A percentile compares a stretch with the other conserved stretches of the same genome.
These are phyloP conservation scores for Pestalotiopsis sp. DNA, from an alignment of 2,329 filamentous ascomycete species.

Conservation along the genomic window DNA sequence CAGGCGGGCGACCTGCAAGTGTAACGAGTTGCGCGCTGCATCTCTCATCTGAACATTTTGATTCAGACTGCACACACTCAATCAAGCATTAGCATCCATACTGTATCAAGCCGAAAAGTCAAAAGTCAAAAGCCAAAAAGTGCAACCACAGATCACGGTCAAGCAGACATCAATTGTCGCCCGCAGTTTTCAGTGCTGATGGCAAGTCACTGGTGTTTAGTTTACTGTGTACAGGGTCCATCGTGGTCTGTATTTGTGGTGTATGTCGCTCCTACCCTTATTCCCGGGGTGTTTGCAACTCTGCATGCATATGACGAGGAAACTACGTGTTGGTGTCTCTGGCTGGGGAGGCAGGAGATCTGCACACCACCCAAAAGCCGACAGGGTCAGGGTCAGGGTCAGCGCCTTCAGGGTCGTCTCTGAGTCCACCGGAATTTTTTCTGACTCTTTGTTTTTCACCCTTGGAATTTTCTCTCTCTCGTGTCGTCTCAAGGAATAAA, in stretches of 20 bases:
- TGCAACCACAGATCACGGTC: background rate
- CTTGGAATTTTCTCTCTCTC: no score
- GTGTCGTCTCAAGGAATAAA: background rate
- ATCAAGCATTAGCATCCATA: background rate
- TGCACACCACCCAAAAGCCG: background rate
- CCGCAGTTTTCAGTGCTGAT: slow-evolving; percentile 3
- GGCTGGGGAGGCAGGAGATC: slow-evolving; percentile 1
- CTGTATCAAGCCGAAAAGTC: no score
- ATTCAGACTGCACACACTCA: background rate
- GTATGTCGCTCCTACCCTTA: background rate
- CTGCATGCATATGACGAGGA: slow-evolving; percentile 6
- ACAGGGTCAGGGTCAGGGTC: background rate
- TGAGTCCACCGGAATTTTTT: background rate
- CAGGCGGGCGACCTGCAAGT: no score
- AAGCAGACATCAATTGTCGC: background rate
- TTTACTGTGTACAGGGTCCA: background rate
- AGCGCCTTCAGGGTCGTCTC: background rate
- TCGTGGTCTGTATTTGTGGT: background rate
- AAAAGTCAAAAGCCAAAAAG: no score
- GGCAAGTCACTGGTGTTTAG: background rate
- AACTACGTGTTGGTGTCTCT: background rate
- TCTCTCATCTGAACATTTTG: background rate
- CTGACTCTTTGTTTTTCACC: background rate
- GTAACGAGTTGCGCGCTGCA: background rate
- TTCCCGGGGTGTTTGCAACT: background rate